A percentile compares a stretch with the other conserved stretches of the same genome.
phyloP scores from a whole-genome alignment of 73 alveolate species.

The Urostyla sp. region DNA sequence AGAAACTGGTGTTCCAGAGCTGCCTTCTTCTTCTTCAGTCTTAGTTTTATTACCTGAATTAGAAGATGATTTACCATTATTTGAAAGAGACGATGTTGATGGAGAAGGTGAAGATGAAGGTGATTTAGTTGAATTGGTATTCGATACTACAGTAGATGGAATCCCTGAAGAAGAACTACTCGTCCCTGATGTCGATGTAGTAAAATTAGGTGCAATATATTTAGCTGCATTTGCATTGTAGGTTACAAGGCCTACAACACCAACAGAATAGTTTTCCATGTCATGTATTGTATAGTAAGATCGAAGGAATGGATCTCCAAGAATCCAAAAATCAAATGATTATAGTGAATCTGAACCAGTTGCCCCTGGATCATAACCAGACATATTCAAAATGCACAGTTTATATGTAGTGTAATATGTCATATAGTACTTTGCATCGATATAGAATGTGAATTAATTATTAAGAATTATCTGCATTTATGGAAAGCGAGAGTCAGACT shows the following conservation, averaged over 20 bases:
- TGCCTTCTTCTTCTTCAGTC: too few species aligned
- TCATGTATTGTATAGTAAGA: slow-evolving; percentile 21
- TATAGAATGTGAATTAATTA: not conserved
- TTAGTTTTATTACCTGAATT: too few species aligned
- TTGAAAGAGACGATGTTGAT: not conserved
- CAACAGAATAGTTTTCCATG: slow-evolving; percentile 18
- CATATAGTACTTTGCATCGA: not conserved
- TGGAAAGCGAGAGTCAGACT: not conserved
- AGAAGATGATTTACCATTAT: too few species aligned
- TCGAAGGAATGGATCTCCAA: slow-evolving; percentile 31
- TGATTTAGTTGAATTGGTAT: too few species aligned
- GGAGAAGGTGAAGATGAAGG: not conserved
- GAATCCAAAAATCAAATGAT: slow-evolving; percentile 41
- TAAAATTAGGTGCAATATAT: not conserved
- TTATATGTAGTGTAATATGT: not conserved
- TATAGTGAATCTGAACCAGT: too few species aligned
- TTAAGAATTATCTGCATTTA: not conserved
- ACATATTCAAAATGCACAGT: slow-evolving; percentile 14
- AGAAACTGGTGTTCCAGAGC: too few species aligned
- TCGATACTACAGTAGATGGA: too few species aligned
- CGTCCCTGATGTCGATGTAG: not conserved
- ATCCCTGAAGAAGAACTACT: not conserved
- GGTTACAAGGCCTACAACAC: slow-evolving; percentile 18
- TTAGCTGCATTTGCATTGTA: slow-evolving; percentile 2
- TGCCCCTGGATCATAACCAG: not conserved